Base-by-base conservation (phyloP, 2,329 filamentous ascomycete genomes). In the Metarhizium rileyi region DNA sequence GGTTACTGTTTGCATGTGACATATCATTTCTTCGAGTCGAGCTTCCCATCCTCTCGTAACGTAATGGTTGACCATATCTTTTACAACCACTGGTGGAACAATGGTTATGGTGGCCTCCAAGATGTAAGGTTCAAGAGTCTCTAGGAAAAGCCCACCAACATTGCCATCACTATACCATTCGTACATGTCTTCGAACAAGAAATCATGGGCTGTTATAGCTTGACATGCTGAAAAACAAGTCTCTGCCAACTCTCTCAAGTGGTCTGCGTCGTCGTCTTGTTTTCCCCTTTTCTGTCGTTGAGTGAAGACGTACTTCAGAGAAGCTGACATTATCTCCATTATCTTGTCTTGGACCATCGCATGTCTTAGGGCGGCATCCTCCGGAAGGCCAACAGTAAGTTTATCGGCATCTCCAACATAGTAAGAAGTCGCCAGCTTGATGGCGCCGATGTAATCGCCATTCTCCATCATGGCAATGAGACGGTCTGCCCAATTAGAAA, bases 401-500 rank as follows among this genome's bases (percentile, higher is more conserved):
- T 93, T 96, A 65, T 96, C 89, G n/a, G 88, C 81, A 60, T 90
- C 83, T 23, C 93, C 93, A 7, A 82, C 84, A 63, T 95, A 97
- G 66, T 97, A 98, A 1, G 86, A 86, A 1, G 90, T 95, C 9
- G 91, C 94, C 51, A 98, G 75, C 55, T 85, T 80, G 52, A 98
- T 95, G 2, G 93, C 90, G 12, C 83, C 86, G 55, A 98, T 86
- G 61, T 95, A 95, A 66, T 97, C 90, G n/a, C 93, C 93, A 50
- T 90, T 81, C 64, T 97, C 90, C 87, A 98, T 96, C 57, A 97
- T 75, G 0, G 91, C 90, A 56, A 96, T 83, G 18, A 98, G 73
- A 38, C 93, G 78, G 66, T 98, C 93, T 2, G 93, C 91, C 93
- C 93, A 98, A 58, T 98, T 98, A 0, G 93, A 97, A 30, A 98